These are phyloP conservation scores for Boletus pseudopeckii DNA, from an alignment of 768 basidiomycete species.

Conservation along the genomic window DNA sequence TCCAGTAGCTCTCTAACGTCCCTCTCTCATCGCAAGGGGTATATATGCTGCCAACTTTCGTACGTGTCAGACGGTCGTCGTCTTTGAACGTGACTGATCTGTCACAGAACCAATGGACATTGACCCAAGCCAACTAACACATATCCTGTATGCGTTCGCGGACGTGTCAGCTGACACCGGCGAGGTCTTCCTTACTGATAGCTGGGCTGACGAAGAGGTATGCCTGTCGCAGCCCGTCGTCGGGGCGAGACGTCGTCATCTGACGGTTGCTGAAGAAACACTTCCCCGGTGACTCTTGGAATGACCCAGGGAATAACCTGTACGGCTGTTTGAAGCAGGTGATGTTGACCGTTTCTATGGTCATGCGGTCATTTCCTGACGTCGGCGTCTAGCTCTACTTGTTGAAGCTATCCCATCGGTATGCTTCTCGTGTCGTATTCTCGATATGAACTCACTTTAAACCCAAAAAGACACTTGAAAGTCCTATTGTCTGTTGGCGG, in stretches of 20 bases:
- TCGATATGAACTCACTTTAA: not conserved
- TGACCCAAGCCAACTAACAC: conserved; percentile 57
- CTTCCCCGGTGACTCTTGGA: conserved; percentile 70
- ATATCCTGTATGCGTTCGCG: conserved; percentile 79
- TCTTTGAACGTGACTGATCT: conserved; percentile 2
- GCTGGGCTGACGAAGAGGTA: conserved; percentile 71
- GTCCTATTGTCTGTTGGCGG: conserved; percentile 55
- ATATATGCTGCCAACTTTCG: conserved; percentile 66
- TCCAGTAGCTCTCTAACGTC: not conserved
- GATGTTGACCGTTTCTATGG: conserved; percentile 10
- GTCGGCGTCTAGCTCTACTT: conserved; percentile 37
- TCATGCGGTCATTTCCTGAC: not conserved
- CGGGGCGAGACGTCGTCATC: not conserved
- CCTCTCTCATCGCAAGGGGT: conserved; percentile 35
- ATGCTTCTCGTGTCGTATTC: not conserved
- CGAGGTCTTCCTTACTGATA: conserved; percentile 61
- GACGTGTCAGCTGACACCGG: conserved; percentile 64
- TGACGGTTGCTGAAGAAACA: conserved; percentile 49
- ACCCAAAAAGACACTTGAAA: conserved; percentile 40
- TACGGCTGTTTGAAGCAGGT: conserved; percentile 83
- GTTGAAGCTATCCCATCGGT: conserved; percentile 57
- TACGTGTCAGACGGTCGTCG: conserved; percentile 27
- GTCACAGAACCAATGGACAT: conserved; percentile 62
- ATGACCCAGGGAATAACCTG: conserved; percentile 70
- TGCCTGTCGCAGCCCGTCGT: not conserved